Conservation (phyloP, 2,329 filamentous ascomycete species). For the Coleophoma crateriformis region DNA sequence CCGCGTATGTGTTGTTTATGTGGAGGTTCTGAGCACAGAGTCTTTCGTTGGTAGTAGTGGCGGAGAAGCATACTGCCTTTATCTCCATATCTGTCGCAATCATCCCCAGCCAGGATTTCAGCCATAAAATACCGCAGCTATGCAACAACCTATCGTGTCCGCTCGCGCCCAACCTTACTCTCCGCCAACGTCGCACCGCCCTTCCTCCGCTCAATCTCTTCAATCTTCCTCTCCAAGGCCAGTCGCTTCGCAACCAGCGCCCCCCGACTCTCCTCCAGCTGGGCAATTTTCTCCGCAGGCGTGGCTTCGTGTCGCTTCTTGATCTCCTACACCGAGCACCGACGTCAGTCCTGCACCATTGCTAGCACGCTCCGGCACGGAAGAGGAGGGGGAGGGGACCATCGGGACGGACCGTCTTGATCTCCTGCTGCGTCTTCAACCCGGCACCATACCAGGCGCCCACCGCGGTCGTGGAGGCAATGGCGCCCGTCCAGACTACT, state of each 20-base stretch:
- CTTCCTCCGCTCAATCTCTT: constrained; percentile 34
- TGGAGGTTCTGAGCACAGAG: too few relatives aligned
- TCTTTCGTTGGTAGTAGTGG: too few relatives aligned
- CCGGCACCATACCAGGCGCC: constrained; percentile 56
- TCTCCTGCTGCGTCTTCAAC: constrained; percentile 46
- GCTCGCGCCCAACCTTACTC: constrained; percentile 20
- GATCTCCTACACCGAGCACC: constrained; percentile 29
- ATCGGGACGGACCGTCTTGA: constrained; percentile 37
- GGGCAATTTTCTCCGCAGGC: constrained; percentile 47
- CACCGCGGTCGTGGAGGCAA: constrained; percentile 49
- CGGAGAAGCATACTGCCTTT: too few relatives aligned
- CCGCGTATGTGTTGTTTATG: too few relatives aligned
- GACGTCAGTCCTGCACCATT: background rate
- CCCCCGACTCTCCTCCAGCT: constrained; percentile 34
- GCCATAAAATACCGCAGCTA: too few relatives aligned
- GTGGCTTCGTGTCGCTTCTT: constrained; percentile 42
- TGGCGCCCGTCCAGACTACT: constrained; percentile 46
- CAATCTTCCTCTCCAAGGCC: constrained; percentile 49
- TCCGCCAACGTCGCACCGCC: constrained; percentile 28
- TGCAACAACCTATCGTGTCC: background rate
- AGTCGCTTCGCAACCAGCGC: constrained; percentile 40
- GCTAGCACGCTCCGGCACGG: background rate
- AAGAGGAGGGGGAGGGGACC: background rate
- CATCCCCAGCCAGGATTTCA: too few relatives aligned
- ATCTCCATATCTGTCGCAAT: too few relatives aligned